Percentiles rank a stretch among this genome's conserved stretches.
Evolutionary conservation across 1,139 yeast genomes (phyloP).

Genomic region (Geotrichum cucujoidarum): DNA sequence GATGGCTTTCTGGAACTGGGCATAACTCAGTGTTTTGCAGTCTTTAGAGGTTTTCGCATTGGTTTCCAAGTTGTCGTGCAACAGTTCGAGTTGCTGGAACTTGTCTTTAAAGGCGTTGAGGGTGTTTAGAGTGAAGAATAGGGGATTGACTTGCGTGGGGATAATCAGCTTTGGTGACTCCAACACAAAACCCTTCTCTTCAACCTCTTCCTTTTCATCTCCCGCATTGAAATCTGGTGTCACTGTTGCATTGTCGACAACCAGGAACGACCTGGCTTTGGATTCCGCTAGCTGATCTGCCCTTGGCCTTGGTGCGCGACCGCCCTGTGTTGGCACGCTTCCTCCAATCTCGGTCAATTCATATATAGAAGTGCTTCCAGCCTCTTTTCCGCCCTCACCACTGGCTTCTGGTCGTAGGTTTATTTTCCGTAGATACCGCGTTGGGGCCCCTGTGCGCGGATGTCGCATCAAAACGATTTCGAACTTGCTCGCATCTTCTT

Average conservation of each 20-base stretch:
- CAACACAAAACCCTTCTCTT: conserved; percentile 14
- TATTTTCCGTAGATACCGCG: conserved; percentile 5
- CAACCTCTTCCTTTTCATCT: neutral
- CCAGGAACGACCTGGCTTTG: conserved; percentile 11
- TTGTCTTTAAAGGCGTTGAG: conserved; percentile 25
- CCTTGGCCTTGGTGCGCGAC: conserved; percentile 12
- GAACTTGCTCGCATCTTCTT: too few relatives aligned
- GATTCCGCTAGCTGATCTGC: conserved; percentile 6
- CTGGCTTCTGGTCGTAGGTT: neutral
- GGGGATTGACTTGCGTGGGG: conserved; percentile 34
- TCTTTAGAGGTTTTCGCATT: conserved; percentile 16
- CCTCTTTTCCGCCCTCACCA: too few relatives aligned
- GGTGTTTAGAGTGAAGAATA: conserved; percentile 31
- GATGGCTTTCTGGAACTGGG: conserved; percentile 2
- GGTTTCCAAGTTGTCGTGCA: conserved; percentile 31
- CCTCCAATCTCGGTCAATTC: conserved; percentile 15
- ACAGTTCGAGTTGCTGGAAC: conserved; percentile 32
- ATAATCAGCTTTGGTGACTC: conserved; percentile 30
- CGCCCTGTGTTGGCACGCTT: neutral
- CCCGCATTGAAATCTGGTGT: neutral
- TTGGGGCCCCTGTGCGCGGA: conserved; percentile 15
- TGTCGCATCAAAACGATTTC: conserved; percentile 14
- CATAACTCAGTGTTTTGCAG: conserved; percentile 4
- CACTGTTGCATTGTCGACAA: neutral
- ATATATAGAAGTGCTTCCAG: neutral